These are phyloP conservation scores for Sclerotinia glacialis DNA, from an alignment of 2,329 filamentous ascomycete genomes.

Conservation along the genomic window DNA sequence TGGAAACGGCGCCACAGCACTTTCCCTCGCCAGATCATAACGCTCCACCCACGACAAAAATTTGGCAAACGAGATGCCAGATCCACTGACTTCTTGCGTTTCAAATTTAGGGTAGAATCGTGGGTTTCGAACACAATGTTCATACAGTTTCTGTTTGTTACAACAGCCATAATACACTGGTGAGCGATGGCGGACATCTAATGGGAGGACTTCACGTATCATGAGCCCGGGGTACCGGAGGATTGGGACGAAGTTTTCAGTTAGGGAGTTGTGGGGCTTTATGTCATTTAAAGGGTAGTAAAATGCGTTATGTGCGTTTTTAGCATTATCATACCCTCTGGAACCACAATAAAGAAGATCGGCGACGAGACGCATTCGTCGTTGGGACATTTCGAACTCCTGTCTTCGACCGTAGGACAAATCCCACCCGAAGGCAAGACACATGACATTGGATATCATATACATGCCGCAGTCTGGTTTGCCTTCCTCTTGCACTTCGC, in stretches of 20 bases:
- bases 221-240: not conserved
- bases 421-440: constrained; percentile 15
- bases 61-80: not conserved
- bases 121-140: constrained; percentile 4
- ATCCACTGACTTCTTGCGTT: not conserved
- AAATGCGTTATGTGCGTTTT: not conserved
- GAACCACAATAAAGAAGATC: constrained; percentile 4
- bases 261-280: not conserved
- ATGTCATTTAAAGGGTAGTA: constrained; percentile 14
- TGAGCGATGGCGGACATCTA: not conserved
- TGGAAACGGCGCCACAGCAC: not conserved
- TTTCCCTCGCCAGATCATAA: not conserved
- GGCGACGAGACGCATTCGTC: not conserved
- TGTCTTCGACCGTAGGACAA: not conserved
- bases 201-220: not conserved
- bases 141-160: not conserved
- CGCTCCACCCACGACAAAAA: not conserved
- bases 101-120: constrained; percentile 7
- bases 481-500: not conserved
- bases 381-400: not conserved
- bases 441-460: constrained; percentile 12
- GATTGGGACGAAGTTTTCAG: not conserved
- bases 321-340: not conserved
- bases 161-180: constrained; percentile 14
- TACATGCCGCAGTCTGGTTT: constrained; percentile 5